Conservation (phyloP, 805 yeast species). For the Lipomyces mesembrius region DNA sequence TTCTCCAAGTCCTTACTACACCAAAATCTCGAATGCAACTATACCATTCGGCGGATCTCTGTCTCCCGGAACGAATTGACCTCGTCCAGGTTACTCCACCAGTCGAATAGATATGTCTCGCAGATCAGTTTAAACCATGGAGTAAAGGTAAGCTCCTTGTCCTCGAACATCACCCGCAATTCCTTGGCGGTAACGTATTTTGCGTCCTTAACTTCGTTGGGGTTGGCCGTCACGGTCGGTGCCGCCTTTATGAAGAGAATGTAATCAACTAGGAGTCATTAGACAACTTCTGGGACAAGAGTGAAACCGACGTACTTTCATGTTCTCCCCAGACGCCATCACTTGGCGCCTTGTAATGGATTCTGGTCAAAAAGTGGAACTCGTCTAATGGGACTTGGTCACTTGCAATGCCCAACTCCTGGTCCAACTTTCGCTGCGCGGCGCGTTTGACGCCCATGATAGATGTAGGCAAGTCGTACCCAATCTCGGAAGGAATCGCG, state of each 20-base stretch:
- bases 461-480: constrained; percentile 62
- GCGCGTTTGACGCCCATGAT: constrained; percentile 82
- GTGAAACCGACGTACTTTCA: constrained; percentile 53
- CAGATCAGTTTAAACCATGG: constrained; percentile 99
- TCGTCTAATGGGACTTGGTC: constrained; percentile 56
- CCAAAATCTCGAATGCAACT: background rate
- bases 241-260: constrained; percentile 74
- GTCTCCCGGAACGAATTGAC: constrained; percentile 54
- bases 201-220: constrained; percentile 84
- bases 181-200: constrained; percentile 72
- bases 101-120: constrained; percentile 82
- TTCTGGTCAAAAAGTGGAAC: constrained; percentile 86
- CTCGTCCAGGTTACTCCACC: constrained; percentile 85
- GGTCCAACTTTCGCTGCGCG: constrained; percentile 88
- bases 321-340: constrained; percentile 95
- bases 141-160: constrained; percentile 71
- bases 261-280: constrained; percentile 62
- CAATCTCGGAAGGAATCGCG: constrained; percentile 80
- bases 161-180: constrained; percentile 75
- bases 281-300: background rate
- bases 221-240: constrained; percentile 59
- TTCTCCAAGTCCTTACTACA: background rate
- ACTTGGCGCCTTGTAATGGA: constrained; percentile 86
- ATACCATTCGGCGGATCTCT: constrained; percentile 43
- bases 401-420: constrained; percentile 82